Percentiles rank a stretch among this genome's conserved stretches.
phyloP scores from a whole-genome alignment of 108 stramenopile species.

The Skeletonema potamos region DNA sequence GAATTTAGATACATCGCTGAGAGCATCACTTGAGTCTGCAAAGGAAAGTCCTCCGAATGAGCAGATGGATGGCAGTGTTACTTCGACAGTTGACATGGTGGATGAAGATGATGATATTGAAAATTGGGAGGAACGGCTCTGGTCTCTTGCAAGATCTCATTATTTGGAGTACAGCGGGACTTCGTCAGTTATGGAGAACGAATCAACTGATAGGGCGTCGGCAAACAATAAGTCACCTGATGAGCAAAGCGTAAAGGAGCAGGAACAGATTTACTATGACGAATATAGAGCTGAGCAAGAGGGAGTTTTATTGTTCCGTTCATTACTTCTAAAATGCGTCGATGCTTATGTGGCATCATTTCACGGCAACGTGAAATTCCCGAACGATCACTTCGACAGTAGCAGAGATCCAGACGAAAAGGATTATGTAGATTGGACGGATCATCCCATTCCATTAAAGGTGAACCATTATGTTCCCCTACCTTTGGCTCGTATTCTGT shows the following conservation, averaged over 20 bases:
- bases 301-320: slow-evolving; percentile 33
- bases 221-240: slow-evolving; percentile 4
- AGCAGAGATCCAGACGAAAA: neutral
- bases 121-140: slow-evolving; percentile 47
- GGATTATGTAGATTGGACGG: slow-evolving; percentile 10
- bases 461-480: slow-evolving; percentile 31
- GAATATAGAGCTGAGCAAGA: slow-evolving; percentile 26
- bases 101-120: slow-evolving; percentile 31
- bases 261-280: slow-evolving; percentile 22
- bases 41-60: neutral
- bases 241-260: slow-evolving; percentile 30
- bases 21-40: neutral
- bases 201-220: neutral
- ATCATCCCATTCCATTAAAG: slow-evolving; percentile 5
- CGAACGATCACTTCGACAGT: neutral
- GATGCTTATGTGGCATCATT: slow-evolving; percentile 33
- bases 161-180: slow-evolving; percentile 20
- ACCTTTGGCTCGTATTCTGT: slow-evolving; percentile 28
- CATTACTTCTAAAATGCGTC: slow-evolving; percentile 29
- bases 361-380: slow-evolving; percentile 15
- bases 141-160: slow-evolving; percentile 41
- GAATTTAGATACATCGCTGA: slow-evolving; percentile 1
- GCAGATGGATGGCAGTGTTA: slow-evolving; percentile 8
- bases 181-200: neutral
- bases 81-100: slow-evolving; percentile 24